Conservation (phyloP, 345 rosid species). For the Nasturtium officinale region DNA sequence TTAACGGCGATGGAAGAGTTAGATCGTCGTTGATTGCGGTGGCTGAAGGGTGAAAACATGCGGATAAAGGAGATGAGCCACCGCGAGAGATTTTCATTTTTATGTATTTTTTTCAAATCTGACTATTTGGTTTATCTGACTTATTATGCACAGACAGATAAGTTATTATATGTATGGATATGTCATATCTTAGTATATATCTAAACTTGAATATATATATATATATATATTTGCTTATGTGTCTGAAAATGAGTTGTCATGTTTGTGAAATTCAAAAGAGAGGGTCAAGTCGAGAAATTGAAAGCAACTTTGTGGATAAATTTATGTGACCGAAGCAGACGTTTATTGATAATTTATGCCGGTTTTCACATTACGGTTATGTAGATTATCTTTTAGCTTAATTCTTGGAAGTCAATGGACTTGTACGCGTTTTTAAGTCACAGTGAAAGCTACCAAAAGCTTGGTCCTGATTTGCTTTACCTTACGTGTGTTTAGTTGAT, state of each 20-base stretch:
- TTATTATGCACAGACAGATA: not conserved
- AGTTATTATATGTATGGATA: not conserved
- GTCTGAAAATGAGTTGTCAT: conserved; percentile 43
- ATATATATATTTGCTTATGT: not conserved
- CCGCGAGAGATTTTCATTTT: conserved; percentile 29
- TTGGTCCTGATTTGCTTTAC: not conserved
- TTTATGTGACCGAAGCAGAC: conserved; percentile 15
- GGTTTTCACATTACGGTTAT: conserved; percentile 16
- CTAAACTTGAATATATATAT: not conserved
- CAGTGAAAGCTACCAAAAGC: not conserved
- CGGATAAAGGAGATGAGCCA: conserved; percentile 56
- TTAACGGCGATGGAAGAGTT: conserved; percentile 33
- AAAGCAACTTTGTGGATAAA: conserved; percentile 35
- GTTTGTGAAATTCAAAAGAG: conserved; percentile 30
- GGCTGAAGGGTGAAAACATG: conserved; percentile 60
- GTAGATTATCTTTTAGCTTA: not conserved
- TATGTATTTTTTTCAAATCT: not conserved
- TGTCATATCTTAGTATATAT: not conserved
- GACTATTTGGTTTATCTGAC: not conserved
- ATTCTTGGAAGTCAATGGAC: not conserved
- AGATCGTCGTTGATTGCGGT: not conserved
- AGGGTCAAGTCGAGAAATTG: conserved; percentile 34
- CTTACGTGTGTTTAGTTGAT: not conserved
- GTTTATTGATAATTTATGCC: not conserved
- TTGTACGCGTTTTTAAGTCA: not conserved